Percentiles rank a stretch among this genome's conserved stretches.
These are phyloP conservation scores for Paramecium pentaurelia DNA, from an alignment of 73 alveolate genomes.

Conservation along the genomic window DNA sequence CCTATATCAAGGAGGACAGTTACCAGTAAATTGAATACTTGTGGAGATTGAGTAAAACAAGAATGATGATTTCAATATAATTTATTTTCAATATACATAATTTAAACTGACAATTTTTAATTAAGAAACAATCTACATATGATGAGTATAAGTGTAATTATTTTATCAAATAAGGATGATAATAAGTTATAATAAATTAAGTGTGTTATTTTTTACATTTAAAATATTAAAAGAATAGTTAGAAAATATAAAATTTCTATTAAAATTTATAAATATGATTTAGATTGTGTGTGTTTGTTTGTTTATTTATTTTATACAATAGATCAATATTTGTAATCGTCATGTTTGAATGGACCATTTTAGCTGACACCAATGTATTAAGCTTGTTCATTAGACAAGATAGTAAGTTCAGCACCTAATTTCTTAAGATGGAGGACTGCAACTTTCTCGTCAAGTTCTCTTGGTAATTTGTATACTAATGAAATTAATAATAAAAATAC, in stretches of 20 bases:
- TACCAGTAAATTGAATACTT: neutral
- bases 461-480: constrained; percentile 89
- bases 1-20: neutral
- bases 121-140: neutral
- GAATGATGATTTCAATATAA: neutral
- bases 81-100: neutral
- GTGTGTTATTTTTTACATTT: no score
- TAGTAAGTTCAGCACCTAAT: constrained; percentile 88
- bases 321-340: constrained; percentile 85
- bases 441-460: constrained; percentile 90
- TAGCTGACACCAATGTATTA: constrained; percentile 81
- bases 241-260: neutral
- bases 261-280: neutral
- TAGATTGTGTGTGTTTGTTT: neutral
- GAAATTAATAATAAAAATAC: neutral
- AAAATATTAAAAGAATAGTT: no score
- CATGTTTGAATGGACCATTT: constrained; percentile 91
- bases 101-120: neutral
- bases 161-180: neutral
- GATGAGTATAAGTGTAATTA: no score
- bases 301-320: neutral
- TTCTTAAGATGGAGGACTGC: constrained; percentile 88
- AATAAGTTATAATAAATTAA: no score
- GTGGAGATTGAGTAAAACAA: neutral
- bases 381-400: constrained; percentile 87